Evolutionary conservation across 208 protist genomes (phyloP).

Genomic region (Leishmania martiniquensis): DNA sequence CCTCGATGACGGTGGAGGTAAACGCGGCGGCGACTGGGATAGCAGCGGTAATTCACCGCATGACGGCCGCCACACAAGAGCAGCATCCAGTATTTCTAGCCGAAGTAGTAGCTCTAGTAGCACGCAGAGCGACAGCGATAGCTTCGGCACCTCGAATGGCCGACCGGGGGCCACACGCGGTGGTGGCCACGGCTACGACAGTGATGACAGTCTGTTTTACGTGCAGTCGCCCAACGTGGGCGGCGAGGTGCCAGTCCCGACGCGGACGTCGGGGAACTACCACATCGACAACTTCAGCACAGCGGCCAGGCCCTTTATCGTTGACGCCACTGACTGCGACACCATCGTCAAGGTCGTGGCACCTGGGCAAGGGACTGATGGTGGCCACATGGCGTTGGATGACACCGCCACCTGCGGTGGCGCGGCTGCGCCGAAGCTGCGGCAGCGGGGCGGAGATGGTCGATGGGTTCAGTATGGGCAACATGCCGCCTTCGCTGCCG

Average conservation of each 20-base stretch:
- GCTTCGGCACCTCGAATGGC: background rate
- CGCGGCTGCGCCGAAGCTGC: background rate
- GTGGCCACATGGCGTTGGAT: background rate
- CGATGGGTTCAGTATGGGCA: background rate
- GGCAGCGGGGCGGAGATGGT: background rate
- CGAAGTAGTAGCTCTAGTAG: background rate
- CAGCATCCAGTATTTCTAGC: background rate
- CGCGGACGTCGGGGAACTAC: background rate
- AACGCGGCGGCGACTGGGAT: background rate
- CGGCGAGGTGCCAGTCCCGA: background rate
- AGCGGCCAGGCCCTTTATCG: background rate
- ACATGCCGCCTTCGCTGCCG: background rate
- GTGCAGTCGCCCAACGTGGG: background rate
- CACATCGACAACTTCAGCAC: background rate
- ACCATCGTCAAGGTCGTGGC: background rate
- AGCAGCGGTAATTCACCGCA: background rate
- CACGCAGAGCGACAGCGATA: slow-evolving; percentile 1
- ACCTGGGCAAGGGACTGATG: background rate
- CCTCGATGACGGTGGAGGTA: background rate
- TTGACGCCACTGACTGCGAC: background rate
- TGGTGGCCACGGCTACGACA: background rate
- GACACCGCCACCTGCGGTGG: background rate
- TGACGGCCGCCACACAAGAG: background rate
- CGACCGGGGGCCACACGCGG: background rate
- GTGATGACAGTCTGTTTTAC: background rate